A percentile compares a stretch with the other conserved stretches of the same genome.
Evolutionary conservation across 73 alveolate species (phyloP).

Genomic region (Paramecium primaurelia): DNA sequence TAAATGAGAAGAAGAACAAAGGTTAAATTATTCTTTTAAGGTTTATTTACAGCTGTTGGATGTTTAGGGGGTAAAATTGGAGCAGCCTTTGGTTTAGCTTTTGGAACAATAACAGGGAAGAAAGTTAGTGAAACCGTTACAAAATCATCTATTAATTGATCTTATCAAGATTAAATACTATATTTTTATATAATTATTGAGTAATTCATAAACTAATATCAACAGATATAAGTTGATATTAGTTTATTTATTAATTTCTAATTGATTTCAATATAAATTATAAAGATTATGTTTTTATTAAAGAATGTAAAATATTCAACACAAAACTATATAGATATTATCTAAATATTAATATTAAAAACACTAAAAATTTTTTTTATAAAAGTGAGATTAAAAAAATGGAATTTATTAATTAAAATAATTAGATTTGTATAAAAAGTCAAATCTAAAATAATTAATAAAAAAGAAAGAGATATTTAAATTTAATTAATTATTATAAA

Average conservation of each 20-base stretch:
- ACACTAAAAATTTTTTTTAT: too few relatives aligned
- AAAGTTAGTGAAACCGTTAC: background rate
- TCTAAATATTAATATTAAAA: too few relatives aligned
- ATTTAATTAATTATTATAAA: background rate
- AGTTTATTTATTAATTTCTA: background rate
- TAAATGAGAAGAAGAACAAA: constrained; percentile 24
- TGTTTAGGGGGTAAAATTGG: constrained; percentile 22
- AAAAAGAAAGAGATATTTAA: too few relatives aligned
- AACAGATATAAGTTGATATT: background rate
- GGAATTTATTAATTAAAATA: too few relatives aligned
- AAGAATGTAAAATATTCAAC: too few relatives aligned
- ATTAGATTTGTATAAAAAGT: too few relatives aligned
- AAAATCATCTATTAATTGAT: background rate
- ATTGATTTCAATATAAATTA: background rate
- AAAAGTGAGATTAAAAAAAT: too few relatives aligned
- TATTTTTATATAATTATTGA: too few relatives aligned
- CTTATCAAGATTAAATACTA: background rate
- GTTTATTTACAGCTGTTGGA: background rate
- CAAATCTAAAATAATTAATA: too few relatives aligned
- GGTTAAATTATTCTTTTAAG: constrained; percentile 3
- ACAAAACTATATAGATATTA: too few relatives aligned
- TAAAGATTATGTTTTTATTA: background rate
- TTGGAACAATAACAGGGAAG: background rate
- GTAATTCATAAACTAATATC: too few relatives aligned
- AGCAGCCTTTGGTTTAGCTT: background rate